Conservation (phyloP, 805 yeast species). For the fission yeast (Schizosaccharomyces pombe) region DNA sequence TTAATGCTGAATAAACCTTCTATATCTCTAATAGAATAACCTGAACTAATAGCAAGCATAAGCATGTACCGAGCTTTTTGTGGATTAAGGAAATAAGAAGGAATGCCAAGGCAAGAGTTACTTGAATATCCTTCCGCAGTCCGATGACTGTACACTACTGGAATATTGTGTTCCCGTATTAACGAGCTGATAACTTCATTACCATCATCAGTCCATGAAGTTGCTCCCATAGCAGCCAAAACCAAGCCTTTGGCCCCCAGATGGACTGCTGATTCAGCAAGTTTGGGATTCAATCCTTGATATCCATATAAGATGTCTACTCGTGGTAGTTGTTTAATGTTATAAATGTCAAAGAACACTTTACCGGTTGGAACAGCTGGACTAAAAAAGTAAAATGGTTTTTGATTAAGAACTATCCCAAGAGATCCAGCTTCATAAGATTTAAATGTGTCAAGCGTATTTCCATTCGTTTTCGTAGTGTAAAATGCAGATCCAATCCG, state of each 20-base stretch:
- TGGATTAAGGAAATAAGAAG: not conserved
- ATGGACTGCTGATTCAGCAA: not conserved
- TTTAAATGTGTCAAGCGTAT: constrained; percentile 46
- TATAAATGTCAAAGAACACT: not conserved
- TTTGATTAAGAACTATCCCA: constrained; percentile 45
- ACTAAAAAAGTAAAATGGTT: constrained; percentile 40
- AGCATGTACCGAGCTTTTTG: not conserved
- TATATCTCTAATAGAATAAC: not conserved
- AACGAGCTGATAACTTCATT: not conserved
- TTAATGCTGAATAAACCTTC: not conserved
- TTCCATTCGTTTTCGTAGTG: constrained; percentile 47
- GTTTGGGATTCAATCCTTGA: not conserved
- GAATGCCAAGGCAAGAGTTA: not conserved
- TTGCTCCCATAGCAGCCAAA: not conserved
- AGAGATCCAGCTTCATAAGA: constrained; percentile 44
- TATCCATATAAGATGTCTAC: not conserved
- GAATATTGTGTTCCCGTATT: not conserved
- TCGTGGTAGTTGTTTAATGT: not conserved
- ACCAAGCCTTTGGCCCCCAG: not conserved
- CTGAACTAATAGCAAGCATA: not conserved
- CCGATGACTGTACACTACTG: not conserved
- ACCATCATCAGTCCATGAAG: not conserved
- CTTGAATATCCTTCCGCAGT: not conserved
- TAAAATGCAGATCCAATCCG: constrained; percentile 47
- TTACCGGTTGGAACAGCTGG: constrained; percentile 25